Base-by-base conservation (phyloP, 495 filamentous ascomycete genomes). In the Xylaria curta region DNA sequence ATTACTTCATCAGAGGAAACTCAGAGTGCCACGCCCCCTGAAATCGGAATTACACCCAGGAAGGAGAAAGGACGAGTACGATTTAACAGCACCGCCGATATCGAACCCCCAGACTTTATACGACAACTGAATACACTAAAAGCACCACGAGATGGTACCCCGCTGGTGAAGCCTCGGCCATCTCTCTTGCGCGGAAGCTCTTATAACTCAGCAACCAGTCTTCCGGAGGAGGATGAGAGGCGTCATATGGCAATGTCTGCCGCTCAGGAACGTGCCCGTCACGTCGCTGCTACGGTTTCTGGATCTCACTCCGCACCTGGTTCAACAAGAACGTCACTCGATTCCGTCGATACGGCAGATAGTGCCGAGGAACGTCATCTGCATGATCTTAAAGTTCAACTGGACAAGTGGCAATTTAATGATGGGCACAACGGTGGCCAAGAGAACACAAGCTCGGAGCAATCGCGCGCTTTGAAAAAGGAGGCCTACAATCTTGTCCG, bases 401-500 rank as follows among this genome's bases (percentile, higher is more conserved):
- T 75, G 66, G 65, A 76, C 49, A 70, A 78, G 68, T 53, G 65
- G 68, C 31, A 68, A 12, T 72, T 77, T 72, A 74, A 74, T 63
- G 69, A 74, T 66, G 69, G 70, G 10, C 54, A 72, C 17, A 70
- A 76, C 8, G 77, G 72, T 21, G 78, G 77, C 53, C 54, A 76
- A 72, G 28, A 73, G 70, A 54, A 70, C 71, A 69, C 53, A 66
- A 38, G 47, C 13, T 73, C 75, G 19, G 65, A 79, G 33, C 69
- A 76, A 63, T 64, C 73, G 10, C 79, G 78, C 62, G 78, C 76
- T 59, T 69, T 74, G 46, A 77, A 77, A 19, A 72, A 76, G n/a
- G 80, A 79, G 72, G 87, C 87, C 26, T 82, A 84, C 44, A 82
- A 85, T 26, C 78, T 89, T 9, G 87, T 89, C 13, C 81, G 83